Evolutionary conservation across 139 green algal genomes (phyloP), one percentile per base, ranked within the genome.

Genomic region (Tetradesmus obliquus): DNA sequence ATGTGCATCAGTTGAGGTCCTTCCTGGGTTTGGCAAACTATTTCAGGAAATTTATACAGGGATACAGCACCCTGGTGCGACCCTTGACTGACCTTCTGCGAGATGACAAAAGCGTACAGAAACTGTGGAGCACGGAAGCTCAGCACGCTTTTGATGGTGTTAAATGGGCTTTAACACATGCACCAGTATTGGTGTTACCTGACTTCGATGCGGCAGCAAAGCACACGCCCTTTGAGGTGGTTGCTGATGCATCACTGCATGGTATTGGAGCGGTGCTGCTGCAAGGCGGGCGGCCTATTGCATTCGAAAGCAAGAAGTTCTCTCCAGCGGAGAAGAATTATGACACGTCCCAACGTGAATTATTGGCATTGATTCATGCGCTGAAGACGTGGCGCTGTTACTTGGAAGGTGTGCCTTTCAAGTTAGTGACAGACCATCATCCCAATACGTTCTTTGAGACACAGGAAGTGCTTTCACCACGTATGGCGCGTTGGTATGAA

Each of bases 21-120:
- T 95, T 95, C 79, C 45, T 95, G 5, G 94, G 92, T 1, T 76
- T 96, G 0, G 92, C 91, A 19, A 95, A 94, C 53, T 95, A 95
- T 45, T 96, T 95, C 66, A 80, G 92, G 2, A 91, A 81, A 10
- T 96, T 95, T 45, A 94, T 96, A 13, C 92, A 93, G 79, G 82
- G 82, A 3, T 95, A 91, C n/a, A 85, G 79, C 5, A 87, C 13
- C 4, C 13, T 94, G 17, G 91, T 81, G 4, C 9, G 84, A 6
- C 92, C 93, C 15, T 55, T 96, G 5, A 94, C 88, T 9, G 55
- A 89, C 13, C 87, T 95, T 2, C 76, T 88, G 0, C 85, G 90
- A 45, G 45, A 66, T 5, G 51, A 66, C 3, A n/a, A 12, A 22
- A 86, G 76, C 55, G 13, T 58, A 5, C n/a, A 19, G 7, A 80